Base-by-base conservation (phyloP, 768 basidiomycete species). In the Pleurotus salmoneostramineus region DNA sequence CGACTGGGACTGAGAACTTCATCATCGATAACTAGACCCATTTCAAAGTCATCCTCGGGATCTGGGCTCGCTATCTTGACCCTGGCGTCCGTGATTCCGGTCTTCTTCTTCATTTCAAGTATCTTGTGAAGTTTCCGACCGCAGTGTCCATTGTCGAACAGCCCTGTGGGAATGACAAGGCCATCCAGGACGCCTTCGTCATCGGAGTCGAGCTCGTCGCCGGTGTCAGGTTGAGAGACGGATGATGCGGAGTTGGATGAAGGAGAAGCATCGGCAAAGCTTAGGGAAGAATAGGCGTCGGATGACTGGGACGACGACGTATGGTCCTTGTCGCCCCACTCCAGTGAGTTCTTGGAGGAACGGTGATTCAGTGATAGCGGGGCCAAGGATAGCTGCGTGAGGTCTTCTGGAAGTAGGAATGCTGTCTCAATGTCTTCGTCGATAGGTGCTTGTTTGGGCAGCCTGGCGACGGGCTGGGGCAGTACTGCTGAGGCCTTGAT, bases 221-320 rank as follows among this genome's bases (percentile, higher is more conserved):
- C 91, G 0, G 88, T 83, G 57, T 84, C 85, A 2, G 87, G 86
- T 27, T 86, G 72, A 37, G 85, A 88, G 15, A 74, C 72, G 6
- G 87, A 88, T 2, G 84, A 83, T 0, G 82, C 81, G 40, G 87
- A 89, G 59, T 84, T 86, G 31, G 88, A 89, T 10, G 89, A 91
- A 3, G 83, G 81, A 2, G 84, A 87, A 15, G 80, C 81, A 61
- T 86, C 85, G 43, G 84, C 83, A 61, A 93, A 87, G 50, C 90
- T 87, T 36, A 93, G 80, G 17, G 85, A 81, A 42, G 91, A 92
- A 64, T 90, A 92, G 6, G 89, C 83, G 68, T 93, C 92, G 21
- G 91, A 93, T n/a, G 91, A 93, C 65, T 90, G 89, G 11, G 90
- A 91, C 5, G 90, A 91, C 4, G 82, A 84, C 1, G 91, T 89